Percentiles rank a stretch among this genome's conserved stretches.
Evolutionary conservation across 1,284 basidiomycete genomes (phyloP).

Genomic region (Cerioporus squamosus): DNA sequence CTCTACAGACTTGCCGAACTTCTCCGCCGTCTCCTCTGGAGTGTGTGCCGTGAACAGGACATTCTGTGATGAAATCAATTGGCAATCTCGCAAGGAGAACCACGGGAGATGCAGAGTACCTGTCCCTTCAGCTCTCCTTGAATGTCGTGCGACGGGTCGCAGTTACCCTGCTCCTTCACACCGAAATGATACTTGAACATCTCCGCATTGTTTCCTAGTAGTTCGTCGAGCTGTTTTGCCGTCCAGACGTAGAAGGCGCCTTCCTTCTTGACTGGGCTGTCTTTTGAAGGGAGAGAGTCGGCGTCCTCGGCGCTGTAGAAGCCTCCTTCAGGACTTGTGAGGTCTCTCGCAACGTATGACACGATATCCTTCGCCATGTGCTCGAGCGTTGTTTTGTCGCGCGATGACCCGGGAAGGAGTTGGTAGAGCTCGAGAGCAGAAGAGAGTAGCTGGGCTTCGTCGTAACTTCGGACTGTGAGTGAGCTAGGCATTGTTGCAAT

Average conservation of each 20-base stretch:
- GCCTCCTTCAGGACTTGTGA: constrained; percentile 39
- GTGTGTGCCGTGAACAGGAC: constrained; percentile 31
- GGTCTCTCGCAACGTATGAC: constrained; percentile 41
- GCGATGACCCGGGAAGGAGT: constrained; percentile 31
- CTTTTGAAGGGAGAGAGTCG: constrained; percentile 40
- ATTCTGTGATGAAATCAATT: constrained; percentile 22
- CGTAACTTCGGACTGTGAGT: constrained; percentile 33
- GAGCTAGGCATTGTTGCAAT: background rate
- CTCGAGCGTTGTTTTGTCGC: constrained; percentile 28
- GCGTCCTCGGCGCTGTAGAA: constrained; percentile 51
- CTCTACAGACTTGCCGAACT: constrained; percentile 24
- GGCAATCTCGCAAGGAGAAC: background rate
- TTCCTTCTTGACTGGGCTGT: constrained; percentile 39
- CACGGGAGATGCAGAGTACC: constrained; percentile 12
- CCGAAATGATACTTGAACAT: constrained; percentile 42
- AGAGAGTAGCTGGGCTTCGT: constrained; percentile 43
- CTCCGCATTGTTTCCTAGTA: constrained; percentile 36
- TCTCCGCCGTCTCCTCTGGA: constrained; percentile 25
- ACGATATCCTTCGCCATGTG: constrained; percentile 37
- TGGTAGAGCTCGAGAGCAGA: constrained; percentile 29
- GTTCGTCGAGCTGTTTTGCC: constrained; percentile 38
- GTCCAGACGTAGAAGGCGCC: constrained; percentile 52
- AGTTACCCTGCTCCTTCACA: constrained; percentile 42
- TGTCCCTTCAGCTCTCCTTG: constrained; percentile 44
- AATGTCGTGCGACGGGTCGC: constrained; percentile 43